These are phyloP conservation scores for Nematodospora valgi DNA, from an alignment of 805 yeast species.

Conservation along the genomic window DNA sequence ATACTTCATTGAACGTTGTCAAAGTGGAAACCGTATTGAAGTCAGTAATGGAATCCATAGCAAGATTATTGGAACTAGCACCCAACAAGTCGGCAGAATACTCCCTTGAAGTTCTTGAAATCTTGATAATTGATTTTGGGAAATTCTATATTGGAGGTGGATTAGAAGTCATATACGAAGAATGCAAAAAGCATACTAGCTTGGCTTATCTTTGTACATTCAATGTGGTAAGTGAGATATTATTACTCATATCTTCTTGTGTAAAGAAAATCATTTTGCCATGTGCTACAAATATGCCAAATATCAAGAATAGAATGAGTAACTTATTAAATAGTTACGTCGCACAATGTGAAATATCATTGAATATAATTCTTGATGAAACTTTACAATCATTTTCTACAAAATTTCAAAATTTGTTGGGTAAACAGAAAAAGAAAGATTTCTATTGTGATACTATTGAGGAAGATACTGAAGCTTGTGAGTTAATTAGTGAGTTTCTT, in stretches of 20 bases:
- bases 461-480: constrained; percentile 72
- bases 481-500: constrained; percentile 54
- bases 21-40: constrained; percentile 63
- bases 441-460: constrained; percentile 46
- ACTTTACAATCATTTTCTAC: constrained; percentile 51
- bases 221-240: constrained; percentile 52
- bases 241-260: constrained; percentile 65
- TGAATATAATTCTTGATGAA: constrained; percentile 62
- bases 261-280: constrained; percentile 76
- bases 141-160: constrained; percentile 71
- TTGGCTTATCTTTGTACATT: constrained; percentile 50
- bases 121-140: constrained; percentile 67
- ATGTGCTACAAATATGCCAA: constrained; percentile 58
- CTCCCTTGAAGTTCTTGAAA: constrained; percentile 63
- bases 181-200: constrained; percentile 34
- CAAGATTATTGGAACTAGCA: constrained; percentile 70
- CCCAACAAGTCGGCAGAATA: constrained; percentile 61
- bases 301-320: constrained; percentile 55
- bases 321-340: constrained; percentile 60
- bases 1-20: constrained; percentile 32
- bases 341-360: constrained; percentile 57
- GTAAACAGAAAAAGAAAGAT: constrained; percentile 75
- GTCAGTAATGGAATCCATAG: constrained; percentile 71
- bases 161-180: constrained; percentile 62
- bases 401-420: constrained; percentile 44